Base-by-base conservation (phyloP, 1,139 yeast species). In the Scheffersomyces parashehatae region DNA sequence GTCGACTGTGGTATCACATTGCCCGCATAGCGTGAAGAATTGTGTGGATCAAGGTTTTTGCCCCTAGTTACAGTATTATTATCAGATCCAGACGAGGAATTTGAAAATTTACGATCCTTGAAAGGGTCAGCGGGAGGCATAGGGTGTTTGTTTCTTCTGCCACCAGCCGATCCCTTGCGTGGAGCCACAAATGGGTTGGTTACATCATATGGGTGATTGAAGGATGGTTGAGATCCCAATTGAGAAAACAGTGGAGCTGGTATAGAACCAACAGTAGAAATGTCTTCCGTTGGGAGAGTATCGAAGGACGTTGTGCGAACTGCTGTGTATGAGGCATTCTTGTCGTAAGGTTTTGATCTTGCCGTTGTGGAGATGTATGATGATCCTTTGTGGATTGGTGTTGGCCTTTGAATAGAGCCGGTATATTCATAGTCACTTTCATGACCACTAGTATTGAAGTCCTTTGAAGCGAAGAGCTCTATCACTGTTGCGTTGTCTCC, bases 401-500 rank as follows among this genome's bases (percentile, higher is more conserved):
- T 20, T 10, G 35, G 35, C n/a, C 12, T 15, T 14, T 31, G n/a
- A 6, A 31, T 10, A 14, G 35, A 31, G 3, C 35, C 24, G 20
- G 35, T 20, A 10, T 15, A 31, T 15, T 31, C 15, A n/a, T 35
- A 9, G 12, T 14, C 16, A 14, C 13, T 26, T 29, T 24, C 38
- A 4, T 35, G 35, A 8, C 36, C 29, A 10, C 15, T 20, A 31
- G 11, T 14, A 10, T 11, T 10, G 35, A 31, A 31, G 11, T 31
- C 35, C 35, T 31, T 31, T 11, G 15, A 14, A 13, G 35, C 16
- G 7, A 31, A 31, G 24, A 31, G 20, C 26, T 20, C 26, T 7
- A 20, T 20, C 7, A 20, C 26, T 15, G 35, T n/a, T 31, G 35
- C 29, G 28, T 29, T 41, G 13, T 31, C 42, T 38, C 30, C 38